Base-by-base conservation (phyloP, 2,329 filamentous ascomycete species). In the Fusarium citri region DNA sequence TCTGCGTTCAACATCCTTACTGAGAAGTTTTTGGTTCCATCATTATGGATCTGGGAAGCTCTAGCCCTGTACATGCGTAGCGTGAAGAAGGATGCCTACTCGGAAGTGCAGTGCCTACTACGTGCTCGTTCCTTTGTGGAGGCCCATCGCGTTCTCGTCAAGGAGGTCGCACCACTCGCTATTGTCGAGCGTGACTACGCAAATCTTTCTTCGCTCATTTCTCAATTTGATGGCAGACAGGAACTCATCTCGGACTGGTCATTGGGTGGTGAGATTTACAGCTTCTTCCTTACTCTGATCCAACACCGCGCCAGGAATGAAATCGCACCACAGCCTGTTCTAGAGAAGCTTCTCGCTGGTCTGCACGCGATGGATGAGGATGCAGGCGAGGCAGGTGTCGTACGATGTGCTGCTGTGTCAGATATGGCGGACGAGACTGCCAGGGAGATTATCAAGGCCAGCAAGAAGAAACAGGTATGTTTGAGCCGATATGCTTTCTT, bases 181-280 rank as follows among this genome's bases (percentile, higher is more conserved):
- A 87, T 99, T 68, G 92, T 99, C 65, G 92, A 93, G 76, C 90
- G 91, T 45, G 91, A 98, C 77, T 95, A 93, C 74, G 85, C 87
- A 22, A 86, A 86, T 3, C 83, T 98, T 2, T 87, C 88, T 42
- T 83, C 86, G 31, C 84, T 98, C 41, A 86, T 98, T 40, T 84
- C 85, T 20, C 89, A 90, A 63, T 97, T 99, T 75, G 82, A 89
- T 54, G 85, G 84, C 3, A 88, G 86, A 28, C 86, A 88, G 31
- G 82, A 85, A 40, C 81, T 83, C 22, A 89, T 97, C 31, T 80
- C 86, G 14, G 90, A 91, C 55, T 98, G 96, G 96, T 83, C 89
- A 12, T 81, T 88, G 20, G 94, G 94, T 28, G 95, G 94, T 7
- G 89, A 91, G 71, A 88, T 98, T 25, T 98, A 97, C 78, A 81